Evolutionary conservation across 176 grass and related monocot genomes (phyloP).

Genomic region (Miscanthus lutarioriparius): DNA sequence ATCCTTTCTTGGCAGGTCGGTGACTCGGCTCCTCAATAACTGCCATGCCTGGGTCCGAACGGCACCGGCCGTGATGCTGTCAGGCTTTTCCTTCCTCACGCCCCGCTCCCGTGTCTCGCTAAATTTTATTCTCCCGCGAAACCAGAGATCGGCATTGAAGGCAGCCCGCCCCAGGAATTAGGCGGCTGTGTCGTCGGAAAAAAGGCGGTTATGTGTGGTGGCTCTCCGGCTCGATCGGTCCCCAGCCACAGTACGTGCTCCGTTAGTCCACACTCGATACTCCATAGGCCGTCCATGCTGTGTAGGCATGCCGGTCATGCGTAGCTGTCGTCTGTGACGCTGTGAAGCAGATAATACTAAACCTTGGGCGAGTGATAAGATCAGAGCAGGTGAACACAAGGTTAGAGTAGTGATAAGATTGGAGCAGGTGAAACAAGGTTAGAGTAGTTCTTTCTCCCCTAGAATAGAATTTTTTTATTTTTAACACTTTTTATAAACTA

Average conservation of each 20-base stretch:
- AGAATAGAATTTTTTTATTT: no score
- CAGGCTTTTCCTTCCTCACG: neutral
- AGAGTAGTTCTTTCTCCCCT: no score
- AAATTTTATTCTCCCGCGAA: neutral
- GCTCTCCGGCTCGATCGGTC: neutral
- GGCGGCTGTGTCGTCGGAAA: slow-evolving; percentile 24
- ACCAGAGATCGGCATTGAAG: neutral
- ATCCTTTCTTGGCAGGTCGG: neutral
- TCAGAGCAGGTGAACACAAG: neutral
- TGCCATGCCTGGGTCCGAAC: neutral
- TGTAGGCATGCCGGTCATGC: neutral
- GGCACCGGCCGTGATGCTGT: slow-evolving; percentile 1
- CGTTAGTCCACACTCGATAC: neutral
- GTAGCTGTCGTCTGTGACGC: neutral
- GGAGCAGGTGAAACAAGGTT: no score
- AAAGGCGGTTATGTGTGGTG: neutral
- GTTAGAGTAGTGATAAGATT: no score
- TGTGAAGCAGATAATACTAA: neutral
- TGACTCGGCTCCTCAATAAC: neutral
- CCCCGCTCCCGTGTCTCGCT: slow-evolving; percentile 17
- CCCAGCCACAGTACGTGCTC: neutral
- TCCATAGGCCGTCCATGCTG: neutral
- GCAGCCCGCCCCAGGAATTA: neutral
- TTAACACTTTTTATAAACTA: no score
- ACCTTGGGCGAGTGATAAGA: neutral